Evolutionary conservation across 495 filamentous ascomycete species (phyloP).

Genomic region (Hypomontagnella monticulosa): DNA sequence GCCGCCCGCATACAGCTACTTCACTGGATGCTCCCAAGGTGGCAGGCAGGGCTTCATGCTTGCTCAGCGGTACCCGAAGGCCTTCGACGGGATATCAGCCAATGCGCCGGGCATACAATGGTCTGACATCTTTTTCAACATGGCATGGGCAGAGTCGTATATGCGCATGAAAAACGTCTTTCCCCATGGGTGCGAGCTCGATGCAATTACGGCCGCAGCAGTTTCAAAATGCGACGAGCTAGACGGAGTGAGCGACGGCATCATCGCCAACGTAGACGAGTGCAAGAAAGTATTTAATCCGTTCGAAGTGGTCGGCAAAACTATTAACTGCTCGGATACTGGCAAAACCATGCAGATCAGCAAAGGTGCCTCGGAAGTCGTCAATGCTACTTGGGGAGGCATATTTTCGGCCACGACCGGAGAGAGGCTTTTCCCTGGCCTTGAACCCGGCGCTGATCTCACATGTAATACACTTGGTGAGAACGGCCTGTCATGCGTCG

Average conservation of each 20-base stretch:
- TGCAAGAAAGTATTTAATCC: slow-evolving; percentile 29
- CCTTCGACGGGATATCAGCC: slow-evolving; percentile 49
- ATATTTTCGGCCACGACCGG: slow-evolving; percentile 1
- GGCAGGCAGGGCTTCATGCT: slow-evolving; percentile 50
- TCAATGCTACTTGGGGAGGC: slow-evolving; percentile 43
- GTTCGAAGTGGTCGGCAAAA: slow-evolving; percentile 24
- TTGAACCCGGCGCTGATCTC: slow-evolving; percentile 37
- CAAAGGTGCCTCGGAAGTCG: slow-evolving; percentile 34
- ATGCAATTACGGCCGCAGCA: slow-evolving; percentile 39
- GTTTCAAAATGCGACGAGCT: slow-evolving; percentile 47
- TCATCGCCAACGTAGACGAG: slow-evolving; percentile 35
- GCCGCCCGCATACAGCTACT: slow-evolving; percentile 49
- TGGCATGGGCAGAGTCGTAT: slow-evolving; percentile 31
- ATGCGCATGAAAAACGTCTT: slow-evolving; percentile 30
- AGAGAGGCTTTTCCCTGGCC: slow-evolving; percentile 22
- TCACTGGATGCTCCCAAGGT: slow-evolving; percentile 49
- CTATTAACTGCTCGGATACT: slow-evolving; percentile 24
- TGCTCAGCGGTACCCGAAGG: slow-evolving; percentile 50
- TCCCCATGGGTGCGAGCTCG: slow-evolving; percentile 41
- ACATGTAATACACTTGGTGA: not conserved
- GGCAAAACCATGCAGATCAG: slow-evolving; percentile 11
- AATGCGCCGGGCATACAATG: slow-evolving; percentile 45
- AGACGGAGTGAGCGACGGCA: slow-evolving; percentile 46
- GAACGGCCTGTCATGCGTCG: not conserved
- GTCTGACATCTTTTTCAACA: slow-evolving; percentile 18